Percentiles rank a stretch among this genome's conserved stretches.
phyloP scores from a whole-genome alignment of 1,139 yeast species.

The Zygoascus hellenicus region DNA sequence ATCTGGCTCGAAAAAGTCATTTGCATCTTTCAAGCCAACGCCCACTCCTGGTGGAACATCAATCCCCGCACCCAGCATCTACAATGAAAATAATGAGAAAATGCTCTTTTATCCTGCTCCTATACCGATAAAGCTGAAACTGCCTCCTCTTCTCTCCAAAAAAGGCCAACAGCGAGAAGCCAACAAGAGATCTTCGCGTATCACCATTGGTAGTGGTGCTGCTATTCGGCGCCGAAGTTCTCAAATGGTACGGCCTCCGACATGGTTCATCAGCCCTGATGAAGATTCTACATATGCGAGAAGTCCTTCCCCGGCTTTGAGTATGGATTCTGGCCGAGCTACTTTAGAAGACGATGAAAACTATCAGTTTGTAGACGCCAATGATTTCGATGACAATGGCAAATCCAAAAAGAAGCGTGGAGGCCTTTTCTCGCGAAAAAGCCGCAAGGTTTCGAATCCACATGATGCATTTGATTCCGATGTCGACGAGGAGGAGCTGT shows the following conservation, averaged over 20 bases:
- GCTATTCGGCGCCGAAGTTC: conserved; percentile 5
- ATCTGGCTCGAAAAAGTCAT: neutral
- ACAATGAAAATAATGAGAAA: conserved; percentile 12
- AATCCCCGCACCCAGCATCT: neutral
- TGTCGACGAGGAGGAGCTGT: conserved; percentile 13
- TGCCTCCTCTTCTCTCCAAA: conserved; percentile 25
- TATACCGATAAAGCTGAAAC: conserved; percentile 27
- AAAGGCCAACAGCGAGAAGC: conserved; percentile 11
- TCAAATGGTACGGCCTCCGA: conserved; percentile 18
- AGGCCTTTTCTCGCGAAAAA: conserved; percentile 8
- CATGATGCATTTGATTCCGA: conserved; percentile 10
- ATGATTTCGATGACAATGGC: conserved; percentile 11
- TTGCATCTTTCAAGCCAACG: conserved; percentile 1
- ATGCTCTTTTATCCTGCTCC: conserved; percentile 33
- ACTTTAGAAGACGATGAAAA: conserved; percentile 26
- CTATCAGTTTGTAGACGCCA: conserved; percentile 18
- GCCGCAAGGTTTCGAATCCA: conserved; percentile 8
- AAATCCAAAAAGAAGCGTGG: conserved; percentile 3
- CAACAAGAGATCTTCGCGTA: neutral
- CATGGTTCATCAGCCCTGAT: conserved; percentile 16
- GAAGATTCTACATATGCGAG: conserved; percentile 7
- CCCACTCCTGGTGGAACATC: neutral
- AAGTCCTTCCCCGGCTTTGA: conserved; percentile 7
- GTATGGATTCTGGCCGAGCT: conserved; percentile 26
- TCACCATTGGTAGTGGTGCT: conserved; percentile 1